phyloP scores from a whole-genome alignment of 257 asterid species.

The Fraxinus pennsylvanica region DNA sequence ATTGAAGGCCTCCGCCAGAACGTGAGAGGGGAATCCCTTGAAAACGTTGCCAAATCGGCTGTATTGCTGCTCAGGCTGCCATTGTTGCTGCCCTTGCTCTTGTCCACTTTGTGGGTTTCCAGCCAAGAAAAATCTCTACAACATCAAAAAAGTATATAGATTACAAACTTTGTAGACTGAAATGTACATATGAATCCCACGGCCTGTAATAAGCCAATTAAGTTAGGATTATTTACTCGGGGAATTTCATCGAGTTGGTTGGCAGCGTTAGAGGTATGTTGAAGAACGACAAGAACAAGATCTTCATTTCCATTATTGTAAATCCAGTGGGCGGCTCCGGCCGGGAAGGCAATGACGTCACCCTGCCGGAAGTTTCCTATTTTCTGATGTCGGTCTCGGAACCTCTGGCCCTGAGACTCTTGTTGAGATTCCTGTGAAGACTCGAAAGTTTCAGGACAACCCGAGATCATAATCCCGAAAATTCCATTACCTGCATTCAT shows the following conservation, averaged over 20 bases:
- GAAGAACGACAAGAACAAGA: conserved; percentile 42
- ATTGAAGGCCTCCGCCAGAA: conserved; percentile 37
- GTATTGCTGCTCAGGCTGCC: conserved; percentile 21
- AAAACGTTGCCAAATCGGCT: conserved; percentile 39
- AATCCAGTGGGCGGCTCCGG: conserved; percentile 67
- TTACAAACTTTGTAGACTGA: too few relatives aligned
- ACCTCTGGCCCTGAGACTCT: conserved; percentile 20
- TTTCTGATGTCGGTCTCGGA: conserved; percentile 53
- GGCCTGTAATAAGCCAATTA: too few relatives aligned
- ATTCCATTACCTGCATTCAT: conserved; percentile 51
- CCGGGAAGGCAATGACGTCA: conserved; percentile 49
- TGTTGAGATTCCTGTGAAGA: conserved; percentile 37
- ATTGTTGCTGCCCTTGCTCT: conserved; percentile 19
- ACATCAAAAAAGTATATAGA: too few relatives aligned
- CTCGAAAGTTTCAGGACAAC: conserved; percentile 74
- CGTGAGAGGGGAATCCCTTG: conserved; percentile 32
- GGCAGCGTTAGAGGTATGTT: conserved; percentile 40
- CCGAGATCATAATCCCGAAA: conserved; percentile 46
- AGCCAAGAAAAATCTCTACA: conserved; percentile 64
- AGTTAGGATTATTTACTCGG: conserved; percentile 36
- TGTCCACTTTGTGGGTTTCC: conserved; percentile 43
- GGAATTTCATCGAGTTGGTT: conserved; percentile 66
- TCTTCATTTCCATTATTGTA: conserved; percentile 61
- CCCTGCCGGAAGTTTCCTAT: conserved; percentile 44
- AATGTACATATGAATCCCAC: too few relatives aligned